Base-by-base conservation (phyloP, 306 rosid species). In the Citrullus colocynthis region DNA sequence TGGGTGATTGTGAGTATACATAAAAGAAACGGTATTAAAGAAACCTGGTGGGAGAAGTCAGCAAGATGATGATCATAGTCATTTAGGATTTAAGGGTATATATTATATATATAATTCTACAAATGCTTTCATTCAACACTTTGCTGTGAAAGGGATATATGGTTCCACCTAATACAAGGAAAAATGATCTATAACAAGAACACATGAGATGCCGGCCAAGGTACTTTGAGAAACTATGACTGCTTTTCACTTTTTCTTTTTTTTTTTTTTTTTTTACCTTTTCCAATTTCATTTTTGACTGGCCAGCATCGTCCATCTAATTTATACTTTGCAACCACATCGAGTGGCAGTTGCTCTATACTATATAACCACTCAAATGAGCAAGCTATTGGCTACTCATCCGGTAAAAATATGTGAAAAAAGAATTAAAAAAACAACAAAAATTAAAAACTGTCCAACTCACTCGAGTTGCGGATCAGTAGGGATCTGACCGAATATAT, bases 401-500 rank as follows among this genome's bases (percentile, higher is more conserved):
- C 32, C 39, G 73, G 81, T 81, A 91, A 77, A 89, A 83, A 62
- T 59, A 80, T 76, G 78, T 61, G 65, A 83, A n/a, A 61, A 83
- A 85, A 88, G 78, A 82, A 78, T 77, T 76, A 65, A 37, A 18
- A 17, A 37, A 3, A 83, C 81, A 77, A 65, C 66, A 82, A 67
- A 51, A 65, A n/a, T 7, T 18, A 18, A 56, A 54, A 75, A 57
- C 65, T 37, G 34, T 75, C 58, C 16, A 42, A 24, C 60, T 64
- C 77, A 89, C 13, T 91, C 96, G 21, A 92, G 83, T 45, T 89
- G 79, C 80, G 84, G 90, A 81, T 96, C 99, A 0, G 89, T 81
- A 74, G 88, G 86, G 81, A 88, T 79, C 80, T 93, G 97, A 81
- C 93, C 97, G 78, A 96, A 96, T 79, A 96, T 96, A 78, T 96